These are phyloP conservation scores for Leptographium lundbergii DNA, from an alignment of 2,329 filamentous ascomycete species.

Conservation along the genomic window DNA sequence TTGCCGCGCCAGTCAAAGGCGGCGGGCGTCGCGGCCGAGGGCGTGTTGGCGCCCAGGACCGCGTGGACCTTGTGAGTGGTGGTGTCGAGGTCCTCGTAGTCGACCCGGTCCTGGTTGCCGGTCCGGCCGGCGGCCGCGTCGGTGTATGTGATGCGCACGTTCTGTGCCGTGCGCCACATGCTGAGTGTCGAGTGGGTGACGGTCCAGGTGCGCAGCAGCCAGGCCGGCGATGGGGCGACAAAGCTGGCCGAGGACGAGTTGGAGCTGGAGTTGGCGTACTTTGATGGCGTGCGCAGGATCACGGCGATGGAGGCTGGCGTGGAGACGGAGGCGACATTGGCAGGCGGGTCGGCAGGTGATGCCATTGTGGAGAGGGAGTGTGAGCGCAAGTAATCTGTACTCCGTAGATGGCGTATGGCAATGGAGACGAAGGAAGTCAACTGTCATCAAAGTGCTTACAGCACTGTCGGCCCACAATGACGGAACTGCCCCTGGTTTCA, in stretches of 20 bases:
- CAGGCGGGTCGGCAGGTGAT: not conserved
- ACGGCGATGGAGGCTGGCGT: slow-evolving; percentile 15
- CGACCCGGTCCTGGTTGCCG: slow-evolving; percentile 57
- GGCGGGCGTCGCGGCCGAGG: slow-evolving; percentile 13
- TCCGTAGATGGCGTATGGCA: too few relatives aligned
- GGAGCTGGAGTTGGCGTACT: slow-evolving; percentile 24
- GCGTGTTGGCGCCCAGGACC: slow-evolving; percentile 53
- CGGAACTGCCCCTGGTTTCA: not conserved
- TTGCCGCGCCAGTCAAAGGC: slow-evolving; percentile 67
- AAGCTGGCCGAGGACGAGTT: slow-evolving; percentile 18
- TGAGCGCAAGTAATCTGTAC: too few relatives aligned
- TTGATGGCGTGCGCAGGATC: slow-evolving; percentile 33
- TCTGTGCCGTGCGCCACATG: slow-evolving; percentile 72
- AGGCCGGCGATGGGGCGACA: slow-evolving; percentile 37
- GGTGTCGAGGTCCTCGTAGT: slow-evolving; percentile 42
- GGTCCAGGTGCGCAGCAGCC: slow-evolving; percentile 55
- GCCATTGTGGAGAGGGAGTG: not conserved
- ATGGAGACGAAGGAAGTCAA: too few relatives aligned
- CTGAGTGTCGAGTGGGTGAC: slow-evolving; percentile 64
- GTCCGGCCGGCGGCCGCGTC: slow-evolving; percentile 12
- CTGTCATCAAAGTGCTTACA: too few relatives aligned
- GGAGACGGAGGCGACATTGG: not conserved
- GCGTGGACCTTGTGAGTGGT: slow-evolving; percentile 36
- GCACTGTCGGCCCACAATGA: not conserved
- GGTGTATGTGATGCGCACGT: slow-evolving; percentile 68